Percentiles rank a stretch among this genome's conserved stretches.
These are phyloP conservation scores for Solanum appendiculatum DNA, from an alignment of 257 asterid genomes.

Conservation along the genomic window DNA sequence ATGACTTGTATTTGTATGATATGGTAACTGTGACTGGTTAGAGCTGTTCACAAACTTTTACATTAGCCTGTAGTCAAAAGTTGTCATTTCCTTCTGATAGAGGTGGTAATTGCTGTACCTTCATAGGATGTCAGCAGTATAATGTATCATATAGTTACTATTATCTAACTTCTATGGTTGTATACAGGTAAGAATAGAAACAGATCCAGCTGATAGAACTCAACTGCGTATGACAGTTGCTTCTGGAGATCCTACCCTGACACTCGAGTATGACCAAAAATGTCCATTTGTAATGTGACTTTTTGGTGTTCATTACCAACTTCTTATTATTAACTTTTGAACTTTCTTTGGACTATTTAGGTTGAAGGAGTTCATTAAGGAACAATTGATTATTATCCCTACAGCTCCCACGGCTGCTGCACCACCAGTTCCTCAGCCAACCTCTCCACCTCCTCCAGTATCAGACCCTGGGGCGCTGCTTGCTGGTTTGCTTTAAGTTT, in stretches of 20 bases:
- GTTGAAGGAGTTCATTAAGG: conserved; percentile 81
- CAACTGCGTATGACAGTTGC: conserved; percentile 87
- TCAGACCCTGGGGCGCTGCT: conserved; percentile 73
- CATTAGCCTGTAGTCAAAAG: neutral
- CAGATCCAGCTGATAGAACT: conserved; percentile 96
- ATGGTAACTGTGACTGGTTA: neutral
- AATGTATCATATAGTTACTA: neutral
- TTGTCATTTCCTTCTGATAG: neutral
- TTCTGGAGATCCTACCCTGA: conserved; percentile 76
- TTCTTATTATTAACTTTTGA: neutral
- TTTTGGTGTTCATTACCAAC: neutral
- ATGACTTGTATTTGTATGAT: neutral
- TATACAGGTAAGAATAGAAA: conserved; percentile 78
- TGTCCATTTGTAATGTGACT: neutral
- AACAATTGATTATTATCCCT: conserved; percentile 57
- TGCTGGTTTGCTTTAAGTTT: conserved; percentile 65
- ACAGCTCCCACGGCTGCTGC: conserved; percentile 40
- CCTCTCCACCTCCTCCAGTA: conserved; percentile 34
- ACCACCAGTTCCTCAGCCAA: conserved; percentile 30
- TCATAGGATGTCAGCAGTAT: neutral
- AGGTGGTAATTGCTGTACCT: neutral
- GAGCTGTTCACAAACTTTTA: neutral
- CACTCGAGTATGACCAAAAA: conserved; percentile 56
- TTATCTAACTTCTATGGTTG: neutral
- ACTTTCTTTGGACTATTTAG: conserved; percentile 17